Base-by-base conservation (phyloP, 257 asterid species). In the Capsicum chinense region DNA sequence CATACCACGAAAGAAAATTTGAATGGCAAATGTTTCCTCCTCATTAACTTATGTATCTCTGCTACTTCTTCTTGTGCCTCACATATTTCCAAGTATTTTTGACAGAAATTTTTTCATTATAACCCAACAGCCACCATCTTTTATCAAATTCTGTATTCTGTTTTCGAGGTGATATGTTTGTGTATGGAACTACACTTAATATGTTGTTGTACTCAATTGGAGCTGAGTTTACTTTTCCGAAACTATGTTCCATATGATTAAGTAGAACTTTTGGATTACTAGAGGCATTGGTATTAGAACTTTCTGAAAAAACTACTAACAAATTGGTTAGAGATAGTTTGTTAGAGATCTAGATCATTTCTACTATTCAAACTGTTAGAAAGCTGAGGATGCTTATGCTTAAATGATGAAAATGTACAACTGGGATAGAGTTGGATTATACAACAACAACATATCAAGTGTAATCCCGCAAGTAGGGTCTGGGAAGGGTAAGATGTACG, bases 231-330 rank as follows among this genome's bases (percentile, higher is more conserved):
- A 52, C 8, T 14, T 74, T 33, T 54, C 7, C 26, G 15, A 14
- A 54, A 14, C 15, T 78, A 54, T 26, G 48, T 76, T 76, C 56
- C 48, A 54, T 76, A 76, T 52, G 81, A 76, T 76, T 35, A 54
- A 14, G 9, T 35, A 54, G 21, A 1, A 33, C 50, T 54, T 68
- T 52, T 56, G 9, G 82, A 78, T 54, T 78, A 26, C 47, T 33
- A 78, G 13, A 78, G 15, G 14, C 64, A 54, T 39, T 76, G 13
- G 48, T 44, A n/a, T 47, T 71, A 16, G 56, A 69, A 9, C 79
- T 69, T 47, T 47, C 37, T 17, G 79, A 71, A 71, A 26, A 9
- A 4, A 39, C 35, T 71, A 44, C 33, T 16, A 71, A 9, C 7
- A 12, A 44, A 16, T 70, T 70, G 52, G 78, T 39, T 69, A 26